Conservation (phyloP, 1,284 basidiomycete genomes). For the Kwoniella shivajii region DNA sequence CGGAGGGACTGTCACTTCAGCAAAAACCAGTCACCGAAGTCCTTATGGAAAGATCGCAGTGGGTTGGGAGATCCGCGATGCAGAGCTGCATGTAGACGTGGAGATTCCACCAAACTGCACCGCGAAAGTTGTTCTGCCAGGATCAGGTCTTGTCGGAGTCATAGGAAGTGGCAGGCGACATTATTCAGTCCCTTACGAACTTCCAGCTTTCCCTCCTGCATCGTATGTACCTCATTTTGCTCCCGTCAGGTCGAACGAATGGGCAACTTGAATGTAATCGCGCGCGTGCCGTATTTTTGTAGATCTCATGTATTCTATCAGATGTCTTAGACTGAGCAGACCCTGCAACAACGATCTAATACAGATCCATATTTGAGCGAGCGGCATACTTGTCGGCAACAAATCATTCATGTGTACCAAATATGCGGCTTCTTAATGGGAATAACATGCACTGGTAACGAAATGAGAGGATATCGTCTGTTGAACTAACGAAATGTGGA, state of each 20-base stretch:
- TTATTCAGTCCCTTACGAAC: background rate
- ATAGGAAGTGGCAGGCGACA: background rate
- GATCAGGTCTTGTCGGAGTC: background rate
- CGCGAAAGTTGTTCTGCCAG: slow-evolving; percentile 14
- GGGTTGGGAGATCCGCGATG: slow-evolving; percentile 24
- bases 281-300: no score
- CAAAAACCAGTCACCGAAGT: slow-evolving; percentile 13
- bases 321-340: no score
- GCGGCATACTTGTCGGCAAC: no score
- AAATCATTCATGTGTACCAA: no score
- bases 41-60: slow-evolving; percentile 20
- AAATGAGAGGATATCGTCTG: no score
- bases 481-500: no score
- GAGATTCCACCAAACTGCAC: slow-evolving; percentile 33
- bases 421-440: no score
- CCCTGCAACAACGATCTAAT: no score
- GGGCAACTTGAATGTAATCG: no score
- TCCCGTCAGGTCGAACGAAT: slow-evolving; percentile 18
- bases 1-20: slow-evolving; percentile 37
- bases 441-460: no score
- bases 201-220: slow-evolving; percentile 12
- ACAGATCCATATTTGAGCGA: no score
- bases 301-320: background rate
- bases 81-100: slow-evolving; percentile 19
- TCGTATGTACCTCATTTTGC: slow-evolving; percentile 16